phyloP scores from a whole-genome alignment of 2,329 filamentous ascomycete species.

The Nigrospora osmanthi region DNA sequence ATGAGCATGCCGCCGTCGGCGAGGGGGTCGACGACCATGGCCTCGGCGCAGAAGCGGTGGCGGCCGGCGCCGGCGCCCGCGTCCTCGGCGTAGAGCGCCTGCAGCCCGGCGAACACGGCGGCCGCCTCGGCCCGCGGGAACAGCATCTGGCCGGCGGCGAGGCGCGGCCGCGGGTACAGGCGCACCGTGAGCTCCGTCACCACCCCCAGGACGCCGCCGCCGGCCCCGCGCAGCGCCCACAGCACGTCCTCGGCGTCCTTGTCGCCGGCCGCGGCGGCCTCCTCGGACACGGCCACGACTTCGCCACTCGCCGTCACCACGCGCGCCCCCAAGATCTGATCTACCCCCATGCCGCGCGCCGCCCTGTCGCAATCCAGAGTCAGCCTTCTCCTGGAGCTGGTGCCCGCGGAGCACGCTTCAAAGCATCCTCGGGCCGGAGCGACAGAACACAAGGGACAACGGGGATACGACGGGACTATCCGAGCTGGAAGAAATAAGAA shows the following conservation, averaged over 20 bases:
- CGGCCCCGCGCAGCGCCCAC: constrained; percentile 4
- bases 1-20: constrained; percentile 2
- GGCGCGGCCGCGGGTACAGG: constrained; percentile 2
- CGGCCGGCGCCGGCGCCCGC: background rate
- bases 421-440: no score
- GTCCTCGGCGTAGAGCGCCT: constrained; percentile 1
- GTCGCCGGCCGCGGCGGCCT: background rate
- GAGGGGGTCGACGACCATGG: constrained; percentile 1
- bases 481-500: no score
- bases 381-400: no score
- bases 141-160: constrained; percentile 1
- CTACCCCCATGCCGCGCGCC: background rate
- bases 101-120: constrained; percentile 1
- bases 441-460: no score
- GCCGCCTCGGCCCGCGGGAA: constrained; percentile 2
- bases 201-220: constrained; percentile 4
- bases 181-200: constrained; percentile 4
- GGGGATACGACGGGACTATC: no score
- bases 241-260: background rate
- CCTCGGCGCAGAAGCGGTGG: constrained; percentile 1
- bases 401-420: no score
- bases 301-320: constrained; percentile 3
- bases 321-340: constrained; percentile 4
- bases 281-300: background rate
- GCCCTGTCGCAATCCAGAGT: no score